Percentiles rank a stretch among this genome's conserved stretches.
phyloP scores from a whole-genome alignment of 2,329 filamentous ascomycete species.

The Ophiostoma sp. region DNA sequence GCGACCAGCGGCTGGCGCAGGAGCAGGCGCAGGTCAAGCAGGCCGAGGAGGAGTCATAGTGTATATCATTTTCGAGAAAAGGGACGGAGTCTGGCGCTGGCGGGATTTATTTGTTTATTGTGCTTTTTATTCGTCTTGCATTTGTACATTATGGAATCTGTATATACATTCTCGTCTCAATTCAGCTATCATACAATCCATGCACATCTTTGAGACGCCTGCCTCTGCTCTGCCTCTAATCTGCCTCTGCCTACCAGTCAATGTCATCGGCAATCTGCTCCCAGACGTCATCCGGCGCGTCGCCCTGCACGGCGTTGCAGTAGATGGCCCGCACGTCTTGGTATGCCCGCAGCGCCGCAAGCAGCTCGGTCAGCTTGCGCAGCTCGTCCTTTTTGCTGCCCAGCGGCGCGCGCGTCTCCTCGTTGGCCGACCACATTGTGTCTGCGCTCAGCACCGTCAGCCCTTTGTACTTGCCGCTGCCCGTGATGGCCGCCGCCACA shows the following conservation, averaged over 20 bases:
- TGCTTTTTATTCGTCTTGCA: background rate
- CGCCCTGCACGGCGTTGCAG: slow-evolving; percentile 57
- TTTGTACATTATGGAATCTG: background rate
- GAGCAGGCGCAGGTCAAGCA: slow-evolving; percentile 28
- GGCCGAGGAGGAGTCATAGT: background rate
- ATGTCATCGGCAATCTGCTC: slow-evolving; percentile 45
- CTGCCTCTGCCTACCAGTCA: slow-evolving; percentile 35
- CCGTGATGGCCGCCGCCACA: slow-evolving; percentile 55
- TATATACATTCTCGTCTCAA: background rate
- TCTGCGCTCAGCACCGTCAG: slow-evolving; percentile 68
- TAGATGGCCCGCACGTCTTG: slow-evolving; percentile 74
- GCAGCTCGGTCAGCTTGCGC: slow-evolving; percentile 54
- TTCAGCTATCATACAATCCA: background rate
- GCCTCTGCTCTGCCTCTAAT: background rate
- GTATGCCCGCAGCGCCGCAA: slow-evolving; percentile 59
- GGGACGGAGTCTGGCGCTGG: slow-evolving; percentile 12
- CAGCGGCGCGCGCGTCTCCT: slow-evolving; percentile 62
- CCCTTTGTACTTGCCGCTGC: slow-evolving; percentile 33
- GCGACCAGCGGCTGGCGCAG: slow-evolving; percentile 56
- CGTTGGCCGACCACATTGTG: slow-evolving; percentile 79
- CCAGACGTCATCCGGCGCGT: slow-evolving; percentile 51
- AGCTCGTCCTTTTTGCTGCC: slow-evolving; percentile 52
- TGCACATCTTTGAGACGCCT: background rate
- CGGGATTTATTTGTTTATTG: background rate
- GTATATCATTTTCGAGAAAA: background rate